Conservation (phyloP, 192 early-diverging fungal species). For the Coemansia reversa region DNA sequence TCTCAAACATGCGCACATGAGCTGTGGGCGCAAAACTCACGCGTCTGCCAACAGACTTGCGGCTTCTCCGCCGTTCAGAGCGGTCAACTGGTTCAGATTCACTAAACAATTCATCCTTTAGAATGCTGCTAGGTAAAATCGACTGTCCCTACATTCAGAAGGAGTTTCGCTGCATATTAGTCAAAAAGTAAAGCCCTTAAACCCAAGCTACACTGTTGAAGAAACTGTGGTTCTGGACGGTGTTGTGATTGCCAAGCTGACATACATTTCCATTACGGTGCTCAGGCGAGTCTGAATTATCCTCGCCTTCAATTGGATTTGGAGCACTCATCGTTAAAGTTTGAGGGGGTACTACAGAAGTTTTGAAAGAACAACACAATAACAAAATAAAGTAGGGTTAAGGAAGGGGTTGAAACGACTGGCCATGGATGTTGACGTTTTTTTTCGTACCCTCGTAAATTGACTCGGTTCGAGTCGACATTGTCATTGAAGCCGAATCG, state of each 20-base stretch:
- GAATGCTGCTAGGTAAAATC: constrained; percentile 23
- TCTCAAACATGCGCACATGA: constrained; percentile 54
- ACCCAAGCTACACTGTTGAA: not conserved
- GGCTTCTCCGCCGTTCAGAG: constrained; percentile 33
- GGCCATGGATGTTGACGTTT: not conserved
- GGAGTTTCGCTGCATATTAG: not conserved
- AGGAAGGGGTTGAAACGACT: not conserved
- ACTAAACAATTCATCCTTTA: constrained; percentile 18
- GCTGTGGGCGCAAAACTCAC: constrained; percentile 55
- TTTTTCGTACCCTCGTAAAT: not conserved
- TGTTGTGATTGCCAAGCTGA: not conserved
- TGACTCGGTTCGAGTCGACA: not conserved
- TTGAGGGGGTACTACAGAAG: not conserved
- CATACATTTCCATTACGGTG: constrained; percentile 2
- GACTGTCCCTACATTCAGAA: constrained; percentile 22
- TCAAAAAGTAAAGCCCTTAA: not conserved
- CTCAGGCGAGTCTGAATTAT: constrained; percentile 1
- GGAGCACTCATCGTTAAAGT: not conserved
- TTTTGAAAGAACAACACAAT: not conserved
- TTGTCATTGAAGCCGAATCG: not conserved
- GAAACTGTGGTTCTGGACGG: not conserved
- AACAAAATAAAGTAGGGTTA: not conserved
- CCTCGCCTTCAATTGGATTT: not conserved
- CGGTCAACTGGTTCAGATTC: constrained; percentile 4
- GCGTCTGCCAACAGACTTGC: constrained; percentile 49